Conservation (phyloP, 192 early-diverging fungal species). For the Neocallimastix lanati region DNA sequence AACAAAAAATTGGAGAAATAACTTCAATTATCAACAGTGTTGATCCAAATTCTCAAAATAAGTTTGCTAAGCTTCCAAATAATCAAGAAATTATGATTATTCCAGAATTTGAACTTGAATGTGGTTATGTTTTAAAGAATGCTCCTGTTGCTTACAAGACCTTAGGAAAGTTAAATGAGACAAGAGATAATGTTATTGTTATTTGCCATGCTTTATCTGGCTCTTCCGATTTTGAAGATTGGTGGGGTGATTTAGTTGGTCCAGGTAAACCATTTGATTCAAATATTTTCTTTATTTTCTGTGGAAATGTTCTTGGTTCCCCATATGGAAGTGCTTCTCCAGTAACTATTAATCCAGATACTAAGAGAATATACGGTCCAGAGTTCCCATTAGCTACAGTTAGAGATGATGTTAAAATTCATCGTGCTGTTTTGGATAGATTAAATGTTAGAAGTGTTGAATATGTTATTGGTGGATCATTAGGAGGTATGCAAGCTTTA, state of each 20-base stretch:
- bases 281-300: conserved; percentile 83
- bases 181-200: conserved; percentile 79
- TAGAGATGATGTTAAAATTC: conserved; percentile 79
- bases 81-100: conserved; percentile 50
- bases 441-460: conserved; percentile 76
- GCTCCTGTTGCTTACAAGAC: conserved; percentile 93
- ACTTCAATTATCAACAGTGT: neutral
- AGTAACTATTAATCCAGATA: neutral
- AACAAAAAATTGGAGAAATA: neutral
- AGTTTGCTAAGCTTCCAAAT: neutral
- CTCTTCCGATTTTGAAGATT: conserved; percentile 88
- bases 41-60: neutral
- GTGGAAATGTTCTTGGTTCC: conserved; percentile 85
- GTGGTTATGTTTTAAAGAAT: conserved; percentile 46
- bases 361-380: conserved; percentile 52
- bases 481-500: conserved; percentile 95
- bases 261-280: conserved; percentile 77
- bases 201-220: conserved; percentile 97
- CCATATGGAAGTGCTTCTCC: conserved; percentile 73
- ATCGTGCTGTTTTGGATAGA: conserved; percentile 63
- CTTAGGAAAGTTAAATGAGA: conserved; percentile 70
- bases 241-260: conserved; percentile 94
- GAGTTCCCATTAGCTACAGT: conserved; percentile 76
- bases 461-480: conserved; percentile 84
- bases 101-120: conserved; percentile 56